Evolutionary conservation across 2,329 filamentous ascomycete genomes (phyloP).

Genomic region (Cadophora sp.): DNA sequence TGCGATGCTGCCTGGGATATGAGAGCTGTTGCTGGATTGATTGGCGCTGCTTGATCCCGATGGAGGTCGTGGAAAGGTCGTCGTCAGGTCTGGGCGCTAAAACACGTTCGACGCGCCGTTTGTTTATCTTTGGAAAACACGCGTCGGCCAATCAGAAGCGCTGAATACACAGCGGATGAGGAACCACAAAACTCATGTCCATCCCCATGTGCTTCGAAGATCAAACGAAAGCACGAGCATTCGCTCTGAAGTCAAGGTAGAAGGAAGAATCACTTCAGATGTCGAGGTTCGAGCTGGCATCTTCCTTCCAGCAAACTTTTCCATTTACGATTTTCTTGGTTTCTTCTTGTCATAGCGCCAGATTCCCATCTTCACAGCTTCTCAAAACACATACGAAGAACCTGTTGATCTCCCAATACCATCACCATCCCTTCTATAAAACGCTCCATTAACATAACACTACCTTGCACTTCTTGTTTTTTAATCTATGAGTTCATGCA

Average conservation of each 20-base stretch:
- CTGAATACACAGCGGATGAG: not conserved
- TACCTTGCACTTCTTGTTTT: not conserved
- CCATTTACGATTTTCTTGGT: not conserved
- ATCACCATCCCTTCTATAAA: not conserved
- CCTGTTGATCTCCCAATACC: not conserved
- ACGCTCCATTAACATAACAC: not conserved
- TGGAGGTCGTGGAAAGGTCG: slow-evolving; percentile 11
- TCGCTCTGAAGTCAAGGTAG: not conserved
- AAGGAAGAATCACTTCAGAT: not conserved
- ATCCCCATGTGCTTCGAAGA: slow-evolving; percentile 7
- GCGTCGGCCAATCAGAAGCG: slow-evolving; percentile 14
- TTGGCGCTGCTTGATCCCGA: slow-evolving; percentile 4
- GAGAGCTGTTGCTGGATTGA: slow-evolving; percentile 3
- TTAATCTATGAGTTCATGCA: slow-evolving; percentile 16
- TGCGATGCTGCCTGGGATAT: slow-evolving; percentile 13
- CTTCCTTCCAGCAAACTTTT: slow-evolving; percentile 4
- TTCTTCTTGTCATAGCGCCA: not conserved
- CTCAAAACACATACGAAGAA: not conserved
- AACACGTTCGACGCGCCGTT: slow-evolving; percentile 9
- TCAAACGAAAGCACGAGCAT: slow-evolving; percentile 7
- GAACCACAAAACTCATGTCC: not conserved
- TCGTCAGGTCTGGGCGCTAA: not conserved
- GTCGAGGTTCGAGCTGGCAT: not conserved
- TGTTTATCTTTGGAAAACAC: slow-evolving; percentile 4
- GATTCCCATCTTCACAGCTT: not conserved